phyloP scores from a whole-genome alignment of 1,284 basidiomycete genomes.

The Cutaneotrichosporon dermatis region DNA sequence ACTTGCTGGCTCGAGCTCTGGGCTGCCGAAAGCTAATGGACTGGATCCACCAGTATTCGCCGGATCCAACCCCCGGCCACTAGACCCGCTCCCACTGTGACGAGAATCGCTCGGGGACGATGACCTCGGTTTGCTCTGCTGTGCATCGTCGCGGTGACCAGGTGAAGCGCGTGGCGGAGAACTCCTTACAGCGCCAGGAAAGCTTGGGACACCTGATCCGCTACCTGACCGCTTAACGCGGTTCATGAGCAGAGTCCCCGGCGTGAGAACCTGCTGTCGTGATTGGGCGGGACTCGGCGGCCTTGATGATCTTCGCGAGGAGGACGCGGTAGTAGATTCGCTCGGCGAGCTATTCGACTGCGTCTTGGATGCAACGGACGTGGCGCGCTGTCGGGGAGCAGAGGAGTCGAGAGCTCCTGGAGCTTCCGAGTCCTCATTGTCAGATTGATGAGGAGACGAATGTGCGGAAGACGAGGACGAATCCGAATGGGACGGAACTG shows the following conservation, averaged over 20 bases:
- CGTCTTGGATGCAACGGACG: neutral
- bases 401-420: neutral
- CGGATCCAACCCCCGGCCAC: constrained; percentile 13
- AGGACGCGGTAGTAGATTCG: constrained; percentile 5
- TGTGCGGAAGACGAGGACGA: constrained; percentile 35
- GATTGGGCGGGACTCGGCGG: constrained; percentile 30
- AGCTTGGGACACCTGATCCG: constrained; percentile 12
- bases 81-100: constrained; percentile 22
- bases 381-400: neutral
- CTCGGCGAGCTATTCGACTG: constrained; percentile 1
- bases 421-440: constrained; percentile 3
- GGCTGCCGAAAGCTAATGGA: constrained; percentile 37
- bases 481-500: constrained; percentile 39
- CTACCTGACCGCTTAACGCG: constrained; percentile 30
- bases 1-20: constrained; percentile 27
- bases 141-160: neutral
- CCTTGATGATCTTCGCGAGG: constrained; percentile 21
- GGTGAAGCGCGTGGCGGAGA: neutral
- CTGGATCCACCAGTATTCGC: constrained; percentile 19
- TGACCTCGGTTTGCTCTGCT: neutral
- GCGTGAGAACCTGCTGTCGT: constrained; percentile 23
- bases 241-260: constrained; percentile 31
- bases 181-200: neutral
- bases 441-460: neutral
- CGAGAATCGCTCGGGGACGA: constrained; percentile 25